Base-by-base conservation (phyloP, 371 early-diverging fungal species). In the Mucor circinelloides region DNA sequence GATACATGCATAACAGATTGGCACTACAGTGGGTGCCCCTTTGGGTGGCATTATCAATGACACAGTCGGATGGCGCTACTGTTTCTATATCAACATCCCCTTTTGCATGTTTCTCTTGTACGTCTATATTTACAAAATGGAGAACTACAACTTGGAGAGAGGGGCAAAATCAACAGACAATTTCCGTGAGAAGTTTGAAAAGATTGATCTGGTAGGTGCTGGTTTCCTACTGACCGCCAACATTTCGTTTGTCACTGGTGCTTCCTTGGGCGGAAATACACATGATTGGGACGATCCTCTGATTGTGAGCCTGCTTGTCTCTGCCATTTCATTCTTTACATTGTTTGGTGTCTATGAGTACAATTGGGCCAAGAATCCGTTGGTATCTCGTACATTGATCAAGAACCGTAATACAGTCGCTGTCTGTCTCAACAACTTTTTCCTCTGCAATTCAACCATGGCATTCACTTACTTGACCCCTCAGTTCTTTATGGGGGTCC, bases 1-100 rank as follows among this genome's bases (percentile, higher is more conserved):
- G 13, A 10, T 40, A 40, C 15, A 23, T 48, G n/a, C 44, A 9
- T 48, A 7, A n/a, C n/a, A 76, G 77, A 59, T 75, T 23, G 80
- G 77, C 23, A 65, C 74, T 0, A 73, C 80, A 5, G 21, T 81
- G 2, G 81, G 81, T 7, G 78, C 81, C 0, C 78, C 78, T 15
- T 42, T 78, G 15, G 82, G 88, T 28, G 87, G 89, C 8, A 73
- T 86, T 17, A 79, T 90, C 32, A 85, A 81, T 46, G 76, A 78
- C 27, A 65, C 21, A 21, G 74, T 87, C 73, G 85, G 89, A 31
- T 91, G 92, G 85, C 81, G 90, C 0, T 87, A 86, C 17, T 85
- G 87, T 23, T 66, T 94, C 69, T 93, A 90, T 75, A 81, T 93
- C 64, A 93, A 94, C 69, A 54, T 94, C 6, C 93, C 92, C 0